Evolutionary conservation across 805 yeast genomes (phyloP), one percentile per base, ranked within the genome.

Genomic region (Kazachstania martiniae): DNA sequence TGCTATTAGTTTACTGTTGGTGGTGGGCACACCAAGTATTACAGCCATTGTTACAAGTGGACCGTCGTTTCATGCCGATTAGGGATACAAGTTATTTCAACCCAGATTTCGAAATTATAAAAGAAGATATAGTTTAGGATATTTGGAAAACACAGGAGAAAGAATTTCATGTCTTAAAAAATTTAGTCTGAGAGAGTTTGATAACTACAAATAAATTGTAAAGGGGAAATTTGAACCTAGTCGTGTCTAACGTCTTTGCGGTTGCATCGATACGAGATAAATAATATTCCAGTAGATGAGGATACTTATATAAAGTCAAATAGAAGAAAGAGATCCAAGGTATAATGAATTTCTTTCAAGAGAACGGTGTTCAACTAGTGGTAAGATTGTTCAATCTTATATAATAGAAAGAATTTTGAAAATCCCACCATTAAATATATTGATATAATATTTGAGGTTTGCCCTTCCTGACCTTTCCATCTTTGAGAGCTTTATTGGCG

Each of bases 401-500:
- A 89, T 61, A 91, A 87, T 49, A 75, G 79, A 35, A 63, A 62
- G 19, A 91, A 86, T 51, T 89, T 89, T 53, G 81, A 79, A 40
- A 75, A 74, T 41, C 64, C 83, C 34, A 85, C 80, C 4, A 84
- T 89, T 43, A 77, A 79, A 47, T 97, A 89, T 56, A 65, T 87
- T 13, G 98, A 89, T 56, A 82, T 89, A 86, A 81, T 87, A 28
- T 89, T 89, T 56, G 96, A 89, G 45, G 98, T 91, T 57, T 97
- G 98, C 97, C 2, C 89, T 96, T 53, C 98, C 98, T n/a, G 80
- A 93, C 4, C 68, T 89, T 72, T 89, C 85, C 10, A 82, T 77
- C 44, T 97, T 91, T 5, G 82, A 81, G 45, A 80, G 81, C 44
- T 89, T 89, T 47, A 72, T 89, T 42, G 97, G 97, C 10, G 94